A percentile compares a stretch with the other conserved stretches of the same genome.
phyloP scores from a whole-genome alignment of 352 stramenopile genomes.

The Pythium myriotylum region DNA sequence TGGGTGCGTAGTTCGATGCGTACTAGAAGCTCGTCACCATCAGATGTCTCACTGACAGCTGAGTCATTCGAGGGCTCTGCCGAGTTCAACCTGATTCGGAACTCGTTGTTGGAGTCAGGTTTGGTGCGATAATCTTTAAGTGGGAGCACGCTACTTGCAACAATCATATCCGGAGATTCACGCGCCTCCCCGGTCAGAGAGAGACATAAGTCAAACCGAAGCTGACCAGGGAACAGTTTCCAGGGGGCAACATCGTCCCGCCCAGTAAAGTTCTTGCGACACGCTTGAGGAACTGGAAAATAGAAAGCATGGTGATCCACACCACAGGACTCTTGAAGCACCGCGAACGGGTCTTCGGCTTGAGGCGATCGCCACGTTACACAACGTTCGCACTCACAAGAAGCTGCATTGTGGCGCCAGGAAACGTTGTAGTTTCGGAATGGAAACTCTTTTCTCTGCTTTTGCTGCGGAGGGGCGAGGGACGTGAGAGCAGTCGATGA shows the following conservation, averaged over 20 bases:
- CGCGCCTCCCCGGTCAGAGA: slow-evolving; percentile 71
- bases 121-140: slow-evolving; percentile 42
- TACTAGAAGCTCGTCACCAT: slow-evolving; percentile 51
- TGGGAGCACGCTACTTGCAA: slow-evolving; percentile 53
- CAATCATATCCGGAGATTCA: slow-evolving; percentile 64
- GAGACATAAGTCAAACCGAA: slow-evolving; percentile 79
- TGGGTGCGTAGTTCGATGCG: slow-evolving; percentile 45
- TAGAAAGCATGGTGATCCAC: slow-evolving; percentile 86
- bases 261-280: slow-evolving; percentile 75
- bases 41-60: slow-evolving; percentile 2
- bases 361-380: slow-evolving; percentile 26
- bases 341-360: slow-evolving; percentile 20
- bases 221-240: slow-evolving; percentile 67
- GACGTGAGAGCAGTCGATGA: slow-evolving; percentile 6
- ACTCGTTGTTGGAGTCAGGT: slow-evolving; percentile 36
- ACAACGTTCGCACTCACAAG: slow-evolving; percentile 61
- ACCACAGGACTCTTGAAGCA: slow-evolving; percentile 38
- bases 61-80: not conserved
- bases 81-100: slow-evolving; percentile 24
- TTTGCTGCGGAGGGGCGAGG: slow-evolving; percentile 32
- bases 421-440: slow-evolving; percentile 84
- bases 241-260: slow-evolving; percentile 78
- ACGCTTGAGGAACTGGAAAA: slow-evolving; percentile 78
- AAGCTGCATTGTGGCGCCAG: slow-evolving; percentile 59
- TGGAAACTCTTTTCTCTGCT: slow-evolving; percentile 62